Base-by-base conservation (phyloP, 2,329 filamentous ascomycete species). In the Fusarium concolor region DNA sequence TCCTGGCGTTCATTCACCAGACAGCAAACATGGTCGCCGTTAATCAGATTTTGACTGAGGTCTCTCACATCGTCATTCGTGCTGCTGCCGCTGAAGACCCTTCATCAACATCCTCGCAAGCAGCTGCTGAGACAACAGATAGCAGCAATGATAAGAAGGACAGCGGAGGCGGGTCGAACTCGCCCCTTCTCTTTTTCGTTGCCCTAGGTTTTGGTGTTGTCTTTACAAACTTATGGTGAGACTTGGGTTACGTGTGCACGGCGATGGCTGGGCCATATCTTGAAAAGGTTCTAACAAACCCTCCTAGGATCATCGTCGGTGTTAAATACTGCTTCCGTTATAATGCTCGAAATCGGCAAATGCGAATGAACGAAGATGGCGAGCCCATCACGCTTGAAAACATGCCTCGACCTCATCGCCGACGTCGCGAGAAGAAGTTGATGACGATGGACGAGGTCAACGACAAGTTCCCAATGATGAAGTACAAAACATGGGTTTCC, bases 371-470 rank as follows among this genome's bases (percentile, higher is more conserved):
- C 69, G 92, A 94, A 73, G 92, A 94, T 71, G 92, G 92, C 77
- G 94, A 97, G 67, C 92, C 92, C 17, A 96, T 99, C 75, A 94
- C 94, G 66, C 84, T 99, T 68, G 88, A 94, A 60, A 87, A 90
- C 58, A 94, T 98, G 87, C 92, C 93, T 59, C 80, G 93, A 62
- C 91, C 93, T 50, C 94, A 96, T 78, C 89, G 96, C 58, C 88
- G 95, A 75, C 88, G 95, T 69, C 89, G 94, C 62, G 96, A 99
- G 80, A 99, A 99, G 89, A 99, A 97, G 79, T 81, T 99, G 71
- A 98, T 99, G 96, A 92, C 92, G 3, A 97, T 98, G 90, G 96
- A 99, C 65, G 96, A 99, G 80, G 96, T 99, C 67, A 98, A 99
- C 77, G 94, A 96, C 71, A 93, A 96, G 72, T 99, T 99, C 74